These are phyloP conservation scores for Entomophthora muscae DNA, from an alignment of 371 early-diverging fungal genomes.

Conservation along the genomic window DNA sequence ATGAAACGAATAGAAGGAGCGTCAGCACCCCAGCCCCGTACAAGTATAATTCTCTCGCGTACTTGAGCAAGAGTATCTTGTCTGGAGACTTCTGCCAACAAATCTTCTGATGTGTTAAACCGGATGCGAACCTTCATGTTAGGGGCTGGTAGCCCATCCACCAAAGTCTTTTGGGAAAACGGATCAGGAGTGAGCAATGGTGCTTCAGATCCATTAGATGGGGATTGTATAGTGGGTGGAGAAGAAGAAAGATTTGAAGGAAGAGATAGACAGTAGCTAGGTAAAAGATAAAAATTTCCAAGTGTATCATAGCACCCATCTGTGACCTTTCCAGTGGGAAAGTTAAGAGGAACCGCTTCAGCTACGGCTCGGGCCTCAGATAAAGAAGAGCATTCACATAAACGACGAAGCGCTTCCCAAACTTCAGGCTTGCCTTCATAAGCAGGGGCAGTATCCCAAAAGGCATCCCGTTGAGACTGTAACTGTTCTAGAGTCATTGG, in stretches of 20 bases:
- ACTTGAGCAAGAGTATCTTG: conserved; percentile 1
- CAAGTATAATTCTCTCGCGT: background rate
- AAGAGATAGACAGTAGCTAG: conserved; percentile 36
- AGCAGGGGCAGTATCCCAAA: conserved; percentile 54
- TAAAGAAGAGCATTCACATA: conserved; percentile 19
- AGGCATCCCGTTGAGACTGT: conserved; percentile 29
- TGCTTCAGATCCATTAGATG: background rate
- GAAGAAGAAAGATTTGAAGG: conserved; percentile 31
- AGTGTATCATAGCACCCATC: conserved; percentile 58
- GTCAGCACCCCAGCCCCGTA: background rate
- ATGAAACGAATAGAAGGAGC: background rate
- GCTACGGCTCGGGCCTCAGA: conserved; percentile 36
- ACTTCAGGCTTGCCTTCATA: conserved; percentile 42
- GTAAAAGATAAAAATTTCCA: conserved; percentile 44
- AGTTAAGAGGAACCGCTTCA: conserved; percentile 35
- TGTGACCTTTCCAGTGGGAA: conserved; percentile 42
- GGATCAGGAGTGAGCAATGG: background rate
- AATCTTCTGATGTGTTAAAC: background rate
- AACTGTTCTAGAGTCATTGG: conserved; percentile 26
- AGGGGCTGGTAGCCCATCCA: background rate
- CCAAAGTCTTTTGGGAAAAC: background rate
- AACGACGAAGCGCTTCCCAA: conserved; percentile 47
- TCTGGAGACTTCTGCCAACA: background rate
- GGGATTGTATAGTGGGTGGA: background rate
- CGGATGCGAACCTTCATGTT: background rate